Conservation (phyloP, 306 rosid species). For the Ormosia semicastrata region DNA sequence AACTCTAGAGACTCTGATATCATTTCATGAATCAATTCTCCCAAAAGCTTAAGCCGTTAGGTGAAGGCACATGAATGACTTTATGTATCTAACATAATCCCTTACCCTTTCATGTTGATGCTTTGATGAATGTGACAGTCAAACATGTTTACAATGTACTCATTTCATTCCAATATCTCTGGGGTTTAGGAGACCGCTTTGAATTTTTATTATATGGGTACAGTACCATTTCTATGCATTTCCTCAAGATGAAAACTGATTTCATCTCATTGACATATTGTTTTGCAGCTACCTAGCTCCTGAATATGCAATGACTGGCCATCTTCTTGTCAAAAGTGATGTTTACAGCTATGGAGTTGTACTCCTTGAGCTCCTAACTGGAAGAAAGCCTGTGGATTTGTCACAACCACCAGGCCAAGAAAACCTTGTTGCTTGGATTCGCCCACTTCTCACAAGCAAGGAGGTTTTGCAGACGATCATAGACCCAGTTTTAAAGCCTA, state of each 20-base stretch:
- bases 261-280: conserved; percentile 19
- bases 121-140: conserved; percentile 12
- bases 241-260: conserved; percentile 14
- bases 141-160: background rate
- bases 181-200: background rate
- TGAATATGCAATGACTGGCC: conserved; percentile 98
- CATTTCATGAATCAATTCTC: no score
- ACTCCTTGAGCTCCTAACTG: conserved; percentile 89
- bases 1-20: no score
- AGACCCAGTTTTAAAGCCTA: conserved; percentile 60
- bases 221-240: background rate
- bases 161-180: background rate
- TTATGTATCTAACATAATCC: no score
- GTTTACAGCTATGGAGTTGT: conserved; percentile 99
- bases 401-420: conserved; percentile 95
- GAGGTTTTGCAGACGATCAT: conserved; percentile 70
- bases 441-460: conserved; percentile 82
- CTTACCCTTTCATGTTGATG: conserved; percentile 8
- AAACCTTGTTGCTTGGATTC: conserved; percentile 85
- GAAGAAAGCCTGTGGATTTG: conserved; percentile 93
- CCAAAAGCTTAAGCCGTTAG: no score
- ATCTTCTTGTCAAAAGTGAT: conserved; percentile 94
- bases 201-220: no score
- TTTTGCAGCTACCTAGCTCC: conserved; percentile 91
- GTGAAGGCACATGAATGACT: no score